Conservation (phyloP, 1,284 basidiomycete genomes). For the Caloboletus firmus region DNA sequence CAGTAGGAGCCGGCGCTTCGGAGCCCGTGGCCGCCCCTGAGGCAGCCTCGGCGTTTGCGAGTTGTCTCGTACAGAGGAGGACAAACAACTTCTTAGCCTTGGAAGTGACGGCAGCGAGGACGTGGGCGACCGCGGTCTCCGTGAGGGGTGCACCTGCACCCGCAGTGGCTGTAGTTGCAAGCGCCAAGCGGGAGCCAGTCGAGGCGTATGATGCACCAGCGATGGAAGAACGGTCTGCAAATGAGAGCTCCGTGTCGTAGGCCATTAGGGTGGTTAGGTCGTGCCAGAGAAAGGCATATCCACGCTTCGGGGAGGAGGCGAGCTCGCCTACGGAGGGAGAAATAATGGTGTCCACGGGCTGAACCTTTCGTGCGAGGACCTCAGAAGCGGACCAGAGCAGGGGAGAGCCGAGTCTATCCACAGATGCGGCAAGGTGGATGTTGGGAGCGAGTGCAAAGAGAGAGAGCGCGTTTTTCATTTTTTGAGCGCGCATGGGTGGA, state of each 20-base stretch:
- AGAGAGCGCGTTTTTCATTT: slow-evolving; percentile 62
- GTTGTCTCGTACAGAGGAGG: slow-evolving; percentile 65
- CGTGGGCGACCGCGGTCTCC: slow-evolving; percentile 80
- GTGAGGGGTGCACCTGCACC: slow-evolving; percentile 51
- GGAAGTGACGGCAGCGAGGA: slow-evolving; percentile 82
- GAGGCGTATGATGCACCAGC: slow-evolving; percentile 47
- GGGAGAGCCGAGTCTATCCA: slow-evolving; percentile 83
- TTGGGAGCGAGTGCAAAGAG: slow-evolving; percentile 67
- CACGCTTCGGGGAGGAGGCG: slow-evolving; percentile 40
- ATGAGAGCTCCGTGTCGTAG: slow-evolving; percentile 78
- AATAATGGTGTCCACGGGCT: slow-evolving; percentile 5
- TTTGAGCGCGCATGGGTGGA: slow-evolving; percentile 60
- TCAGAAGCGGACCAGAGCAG: slow-evolving; percentile 74
- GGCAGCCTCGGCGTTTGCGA: slow-evolving; percentile 44
- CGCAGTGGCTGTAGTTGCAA: slow-evolving; percentile 35
- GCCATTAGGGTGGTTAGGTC: slow-evolving; percentile 80
- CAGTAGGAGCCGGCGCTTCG: slow-evolving; percentile 10
- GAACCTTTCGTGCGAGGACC: slow-evolving; percentile 44
- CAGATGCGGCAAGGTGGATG: slow-evolving; percentile 79
- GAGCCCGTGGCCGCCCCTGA: slow-evolving; percentile 36
- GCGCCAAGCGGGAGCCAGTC: slow-evolving; percentile 40
- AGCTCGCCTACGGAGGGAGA: slow-evolving; percentile 10
- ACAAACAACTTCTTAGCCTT: slow-evolving; percentile 81
- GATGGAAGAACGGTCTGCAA: slow-evolving; percentile 63
- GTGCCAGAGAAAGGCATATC: slow-evolving; percentile 87